Conservation (phyloP, 225 moss, liverwort and hornwort genomes). For the Polytrichum formosum region DNA sequence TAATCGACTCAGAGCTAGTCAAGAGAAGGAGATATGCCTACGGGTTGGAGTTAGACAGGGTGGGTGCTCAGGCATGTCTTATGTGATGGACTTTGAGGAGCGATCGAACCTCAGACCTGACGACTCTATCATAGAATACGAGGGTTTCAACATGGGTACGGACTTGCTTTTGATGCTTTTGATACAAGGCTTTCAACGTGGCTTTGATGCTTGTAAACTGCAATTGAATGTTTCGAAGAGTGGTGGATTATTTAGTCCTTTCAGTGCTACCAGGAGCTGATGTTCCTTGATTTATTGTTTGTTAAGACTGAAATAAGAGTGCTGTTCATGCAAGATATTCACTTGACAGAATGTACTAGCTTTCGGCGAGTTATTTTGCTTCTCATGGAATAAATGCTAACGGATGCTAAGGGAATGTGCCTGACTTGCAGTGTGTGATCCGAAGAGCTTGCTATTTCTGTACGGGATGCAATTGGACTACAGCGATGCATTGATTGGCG, state of each 20-base stretch:
- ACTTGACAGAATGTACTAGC: no score
- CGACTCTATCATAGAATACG: conserved; percentile 83
- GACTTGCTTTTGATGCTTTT: no score
- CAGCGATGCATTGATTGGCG: conserved; percentile 95
- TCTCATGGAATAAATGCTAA: no score
- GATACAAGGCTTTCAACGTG: no score
- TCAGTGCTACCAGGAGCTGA: no score
- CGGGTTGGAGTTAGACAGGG: conserved; percentile 93
- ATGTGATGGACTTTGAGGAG: conserved; percentile 99
- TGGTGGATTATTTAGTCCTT: neutral
- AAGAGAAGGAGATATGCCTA: conserved; percentile 57
- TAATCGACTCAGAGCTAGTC: conserved; percentile 68
- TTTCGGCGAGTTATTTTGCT: no score
- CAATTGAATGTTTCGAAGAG: no score
- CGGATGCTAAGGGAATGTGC: neutral
- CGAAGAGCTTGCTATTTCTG: conserved; percentile 93
- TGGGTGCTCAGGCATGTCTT: conserved; percentile 98
- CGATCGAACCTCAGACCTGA: conserved; percentile 64
- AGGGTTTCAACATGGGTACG: conserved; percentile 80
- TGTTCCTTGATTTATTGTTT: no score
- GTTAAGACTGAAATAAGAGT: no score
- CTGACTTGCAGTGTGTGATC: conserved; percentile 78
- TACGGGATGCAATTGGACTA: conserved; percentile 98
- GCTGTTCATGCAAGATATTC: no score
- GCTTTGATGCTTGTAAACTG: neutral